Base-by-base conservation (phyloP, 75 land plant genomes). In the Cunninghamia lanceolata region DNA sequence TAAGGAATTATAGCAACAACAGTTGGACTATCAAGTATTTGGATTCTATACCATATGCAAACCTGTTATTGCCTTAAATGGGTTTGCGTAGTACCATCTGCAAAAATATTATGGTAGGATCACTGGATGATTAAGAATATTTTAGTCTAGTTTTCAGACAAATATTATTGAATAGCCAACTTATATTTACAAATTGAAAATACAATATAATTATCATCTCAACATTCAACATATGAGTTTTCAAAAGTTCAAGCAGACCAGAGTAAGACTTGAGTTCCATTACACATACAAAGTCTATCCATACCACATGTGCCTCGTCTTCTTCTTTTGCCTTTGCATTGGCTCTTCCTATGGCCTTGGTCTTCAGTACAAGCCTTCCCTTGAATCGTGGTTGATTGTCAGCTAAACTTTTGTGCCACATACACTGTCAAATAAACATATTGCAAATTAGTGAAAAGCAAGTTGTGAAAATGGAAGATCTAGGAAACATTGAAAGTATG, bases 381-480 rank as follows among this genome's bases (percentile, higher is more conserved):
- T 89, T 86, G 66, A 87, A 19, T 34, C 92, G 87, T 16, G 90
- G 92, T 54, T 89, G 92, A 59, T 87, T 91, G 71, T 89, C 90
- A 15, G 90, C 92, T 34, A 91, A 68, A 52, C 91, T 90, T 68
- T 91, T 91, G 85, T 90, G 82, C 71, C 92, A 91, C 8, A 90
- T 90, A 86, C 87, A 91, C 90, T 91, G 85, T 77, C 45, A 85
- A 63, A 45, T 16, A 77, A 77, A 39, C 28, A 77, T 28, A 40
- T 3, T 39, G 16, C 25, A 38, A 77, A 77, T 77, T 38, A 21
- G 28, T 40, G 28, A 38, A 77, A 77, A 77, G 7, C 21, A 40
- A 39, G 80, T 5, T 77, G 9, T 40, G 45, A 77, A 40, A 39
- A 16, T 7, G 25, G 39, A 9, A 77, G 80, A 77, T 77, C 3